phyloP scores from a whole-genome alignment of 495 filamentous ascomycete species.

The Chaetomium fimeti region DNA sequence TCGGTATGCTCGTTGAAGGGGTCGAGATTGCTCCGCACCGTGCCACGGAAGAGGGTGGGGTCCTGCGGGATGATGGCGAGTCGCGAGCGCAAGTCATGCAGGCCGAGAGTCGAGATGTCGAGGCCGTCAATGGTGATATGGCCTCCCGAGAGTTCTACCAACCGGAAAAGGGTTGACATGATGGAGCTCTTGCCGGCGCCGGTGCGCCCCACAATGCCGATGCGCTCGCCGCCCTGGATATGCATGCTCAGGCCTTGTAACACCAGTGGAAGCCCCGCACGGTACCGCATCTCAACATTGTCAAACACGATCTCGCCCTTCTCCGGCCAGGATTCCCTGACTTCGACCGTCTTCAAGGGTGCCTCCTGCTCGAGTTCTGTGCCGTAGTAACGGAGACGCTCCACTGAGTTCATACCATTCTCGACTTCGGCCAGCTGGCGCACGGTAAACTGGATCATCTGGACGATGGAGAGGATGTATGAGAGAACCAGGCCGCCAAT shows the following conservation, averaged over 20 bases:
- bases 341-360: slow-evolving; percentile 66
- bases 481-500: slow-evolving; percentile 85
- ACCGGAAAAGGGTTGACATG: slow-evolving; percentile 88
- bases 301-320: slow-evolving; percentile 81
- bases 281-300: slow-evolving; percentile 88
- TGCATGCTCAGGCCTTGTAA: slow-evolving; percentile 75
- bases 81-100: slow-evolving; percentile 81
- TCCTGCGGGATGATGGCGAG: slow-evolving; percentile 96
- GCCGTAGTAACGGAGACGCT: slow-evolving; percentile 91
- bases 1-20: slow-evolving; percentile 88
- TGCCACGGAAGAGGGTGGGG: slow-evolving; percentile 90
- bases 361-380: slow-evolving; percentile 84
- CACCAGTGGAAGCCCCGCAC: slow-evolving; percentile 76
- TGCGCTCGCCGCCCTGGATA: slow-evolving; percentile 78
- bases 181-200: slow-evolving; percentile 94
- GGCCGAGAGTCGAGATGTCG: slow-evolving; percentile 78
- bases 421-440: slow-evolving; percentile 94
- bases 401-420: slow-evolving; percentile 95
- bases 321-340: slow-evolving; percentile 76
- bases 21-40: slow-evolving; percentile 86
- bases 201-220: slow-evolving; percentile 91
- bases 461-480: slow-evolving; percentile 91
- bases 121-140: slow-evolving; percentile 87
- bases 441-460: slow-evolving; percentile 94
- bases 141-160: slow-evolving; percentile 82